Conservation (phyloP, 768 basidiomycete genomes). For the Termitomyces sp. region DNA sequence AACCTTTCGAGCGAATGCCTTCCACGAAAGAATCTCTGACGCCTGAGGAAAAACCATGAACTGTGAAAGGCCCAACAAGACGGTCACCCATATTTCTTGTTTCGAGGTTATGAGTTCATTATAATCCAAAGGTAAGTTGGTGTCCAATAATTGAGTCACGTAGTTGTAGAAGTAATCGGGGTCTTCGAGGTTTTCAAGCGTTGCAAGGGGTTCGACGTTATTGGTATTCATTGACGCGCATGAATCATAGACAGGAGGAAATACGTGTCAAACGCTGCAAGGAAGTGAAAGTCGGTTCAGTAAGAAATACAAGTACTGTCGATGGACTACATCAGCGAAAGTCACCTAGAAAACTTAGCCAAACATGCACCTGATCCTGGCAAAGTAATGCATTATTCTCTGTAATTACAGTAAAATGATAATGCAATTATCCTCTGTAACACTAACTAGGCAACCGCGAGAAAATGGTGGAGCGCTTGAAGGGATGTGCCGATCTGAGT, state of each 20-base stretch:
- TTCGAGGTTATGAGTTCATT: conserved; percentile 22
- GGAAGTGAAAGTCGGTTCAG: too few relatives aligned
- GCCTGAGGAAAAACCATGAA: conserved; percentile 52
- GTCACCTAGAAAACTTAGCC: too few relatives aligned
- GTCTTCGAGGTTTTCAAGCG: conserved; percentile 13
- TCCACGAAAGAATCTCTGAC: conserved; percentile 45
- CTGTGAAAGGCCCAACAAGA: conserved; percentile 48
- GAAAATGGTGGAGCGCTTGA: too few relatives aligned
- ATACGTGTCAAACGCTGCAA: conserved; percentile 1
- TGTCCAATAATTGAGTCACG: conserved; percentile 14
- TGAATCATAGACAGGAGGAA: not conserved
- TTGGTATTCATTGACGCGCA: conserved; percentile 12
- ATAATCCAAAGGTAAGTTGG: conserved; percentile 10
- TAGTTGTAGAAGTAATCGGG: conserved; percentile 15
- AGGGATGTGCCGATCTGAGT: too few relatives aligned
- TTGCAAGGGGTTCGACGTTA: conserved; percentile 9
- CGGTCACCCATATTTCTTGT: conserved; percentile 40
- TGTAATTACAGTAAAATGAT: too few relatives aligned
- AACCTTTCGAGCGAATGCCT: conserved; percentile 51
- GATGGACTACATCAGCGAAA: too few relatives aligned
- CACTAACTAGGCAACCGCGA: too few relatives aligned
- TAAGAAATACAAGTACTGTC: too few relatives aligned
- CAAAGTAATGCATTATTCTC: too few relatives aligned
- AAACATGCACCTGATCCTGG: too few relatives aligned
- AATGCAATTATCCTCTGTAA: too few relatives aligned